phyloP scores from a whole-genome alignment of 345 rosid species.

The Gossypium australe region DNA sequence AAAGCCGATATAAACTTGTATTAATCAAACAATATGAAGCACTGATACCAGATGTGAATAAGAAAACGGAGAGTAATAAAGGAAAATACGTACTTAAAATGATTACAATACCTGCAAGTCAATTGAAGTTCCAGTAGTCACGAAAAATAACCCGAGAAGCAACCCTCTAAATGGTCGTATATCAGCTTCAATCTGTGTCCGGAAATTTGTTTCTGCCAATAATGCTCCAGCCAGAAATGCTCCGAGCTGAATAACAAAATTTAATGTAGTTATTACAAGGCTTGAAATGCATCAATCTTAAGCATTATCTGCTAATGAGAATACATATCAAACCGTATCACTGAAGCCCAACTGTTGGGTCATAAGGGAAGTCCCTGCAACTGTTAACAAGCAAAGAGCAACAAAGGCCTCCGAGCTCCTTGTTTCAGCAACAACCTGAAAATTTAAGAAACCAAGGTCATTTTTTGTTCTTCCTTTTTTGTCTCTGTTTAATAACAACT shows the following conservation, averaged over 20 bases:
- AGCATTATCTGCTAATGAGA: slow-evolving; percentile 1
- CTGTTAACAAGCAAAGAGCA: slow-evolving; percentile 89
- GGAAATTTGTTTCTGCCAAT: slow-evolving; percentile 89
- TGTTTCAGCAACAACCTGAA: slow-evolving; percentile 90
- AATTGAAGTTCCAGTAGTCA: slow-evolving; percentile 91
- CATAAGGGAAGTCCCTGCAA: slow-evolving; percentile 86
- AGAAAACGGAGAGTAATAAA: neutral
- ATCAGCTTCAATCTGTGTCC: slow-evolving; percentile 98
- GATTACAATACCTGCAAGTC: slow-evolving; percentile 70
- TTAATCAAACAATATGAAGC: slow-evolving; percentile 3
- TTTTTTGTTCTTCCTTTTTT: neutral
- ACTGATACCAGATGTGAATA: neutral
- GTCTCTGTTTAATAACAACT: neutral
- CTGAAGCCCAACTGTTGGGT: slow-evolving; percentile 94
- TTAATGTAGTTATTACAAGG: slow-evolving; percentile 10
- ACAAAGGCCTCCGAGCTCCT: slow-evolving; percentile 96
- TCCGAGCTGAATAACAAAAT: slow-evolving; percentile 64
- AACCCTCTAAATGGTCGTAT: slow-evolving; percentile 96
- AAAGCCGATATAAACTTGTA: slow-evolving; percentile 1
- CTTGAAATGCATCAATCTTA: slow-evolving; percentile 10
- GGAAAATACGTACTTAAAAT: neutral
- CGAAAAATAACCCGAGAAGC: slow-evolving; percentile 92
- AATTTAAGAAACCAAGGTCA: slow-evolving; percentile 26
- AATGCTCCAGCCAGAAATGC: slow-evolving; percentile 97
- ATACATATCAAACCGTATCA: slow-evolving; percentile 61